Percentiles rank a stretch among this genome's conserved stretches.
These are phyloP conservation scores for Ustulina deusta DNA, from an alignment of 2,329 filamentous ascomycete species.

Conservation along the genomic window DNA sequence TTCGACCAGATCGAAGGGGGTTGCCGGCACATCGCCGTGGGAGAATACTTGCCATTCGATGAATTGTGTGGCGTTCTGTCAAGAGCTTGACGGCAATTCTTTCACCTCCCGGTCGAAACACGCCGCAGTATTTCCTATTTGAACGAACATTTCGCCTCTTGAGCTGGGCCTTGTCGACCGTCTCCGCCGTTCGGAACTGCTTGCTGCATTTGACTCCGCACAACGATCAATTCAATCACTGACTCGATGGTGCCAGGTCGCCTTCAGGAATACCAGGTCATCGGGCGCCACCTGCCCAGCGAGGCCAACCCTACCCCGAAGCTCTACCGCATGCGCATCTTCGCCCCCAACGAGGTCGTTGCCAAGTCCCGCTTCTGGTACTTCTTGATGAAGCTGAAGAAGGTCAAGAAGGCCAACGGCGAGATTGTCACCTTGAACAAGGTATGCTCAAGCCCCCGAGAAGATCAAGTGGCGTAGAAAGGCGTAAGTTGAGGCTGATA, in stretches of 20 bases:
- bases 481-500: slow-evolving; percentile 30
- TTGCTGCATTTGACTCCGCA: slow-evolving; percentile 18
- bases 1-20: not conserved
- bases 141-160: not conserved
- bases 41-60: not conserved
- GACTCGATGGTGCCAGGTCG: slow-evolving; percentile 76
- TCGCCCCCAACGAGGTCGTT: slow-evolving; percentile 96
- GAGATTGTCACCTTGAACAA: slow-evolving; percentile 98
- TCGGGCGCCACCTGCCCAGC: slow-evolving; percentile 98
- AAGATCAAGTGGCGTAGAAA: not conserved
- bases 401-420: slow-evolving; percentile 99
- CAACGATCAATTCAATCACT: slow-evolving; percentile 40
- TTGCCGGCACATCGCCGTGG: not conserved
- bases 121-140: not conserved
- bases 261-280: slow-evolving; percentile 99
- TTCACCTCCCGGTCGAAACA: not conserved
- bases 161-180: not conserved
- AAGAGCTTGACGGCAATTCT: not conserved
- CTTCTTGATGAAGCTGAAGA: slow-evolving; percentile 98
- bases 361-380: slow-evolving; percentile 99
- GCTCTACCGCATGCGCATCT: slow-evolving; percentile 99
- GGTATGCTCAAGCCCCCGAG: slow-evolving; percentile 68
- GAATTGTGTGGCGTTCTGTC: not conserved
- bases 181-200: not conserved
- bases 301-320: slow-evolving; percentile 97